A percentile compares a stretch with the other conserved stretches of the same genome.
These are phyloP conservation scores for Agastache rugosa DNA, from an alignment of 257 asterid species.

Conservation along the genomic window DNA sequence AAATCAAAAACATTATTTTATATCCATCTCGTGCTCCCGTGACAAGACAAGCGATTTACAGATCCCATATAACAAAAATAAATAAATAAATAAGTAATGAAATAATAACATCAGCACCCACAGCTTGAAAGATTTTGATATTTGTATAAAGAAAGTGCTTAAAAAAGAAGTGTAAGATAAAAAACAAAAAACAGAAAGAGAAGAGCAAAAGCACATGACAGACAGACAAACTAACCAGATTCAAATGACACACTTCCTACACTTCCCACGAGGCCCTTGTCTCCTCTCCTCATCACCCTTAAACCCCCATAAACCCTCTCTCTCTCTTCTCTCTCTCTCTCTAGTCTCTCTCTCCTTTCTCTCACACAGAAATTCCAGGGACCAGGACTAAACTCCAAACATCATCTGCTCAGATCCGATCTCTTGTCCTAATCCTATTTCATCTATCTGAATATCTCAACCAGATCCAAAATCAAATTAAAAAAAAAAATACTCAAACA, in stretches of 20 bases:
- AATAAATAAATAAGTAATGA: neutral
- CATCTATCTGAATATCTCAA: conserved; percentile 5
- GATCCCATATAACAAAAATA: neutral
- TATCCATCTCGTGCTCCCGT: too few relatives aligned
- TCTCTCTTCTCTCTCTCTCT: neutral
- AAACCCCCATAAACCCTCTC: neutral
- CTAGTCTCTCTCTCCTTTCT: neutral
- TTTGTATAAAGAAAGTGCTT: neutral
- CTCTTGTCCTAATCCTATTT: conserved; percentile 21
- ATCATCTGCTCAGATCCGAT: conserved; percentile 20
- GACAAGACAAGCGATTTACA: neutral
- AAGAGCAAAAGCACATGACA: conserved; percentile 16
- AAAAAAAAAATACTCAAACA: neutral
- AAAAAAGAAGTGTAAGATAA: neutral
- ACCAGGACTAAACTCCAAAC: neutral
- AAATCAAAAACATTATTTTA: too few relatives aligned
- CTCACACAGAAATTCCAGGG: neutral
- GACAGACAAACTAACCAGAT: conserved; percentile 31
- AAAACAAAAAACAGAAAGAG: neutral
- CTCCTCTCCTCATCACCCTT: neutral
- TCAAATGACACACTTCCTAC: conserved; percentile 22
- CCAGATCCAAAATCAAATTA: neutral
- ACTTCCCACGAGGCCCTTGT: conserved; percentile 30
- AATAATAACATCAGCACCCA: too few relatives aligned
- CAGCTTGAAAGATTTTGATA: too few relatives aligned